Percentiles rank a stretch among this genome's conserved stretches.
phyloP scores from a whole-genome alignment of 225 moss, liverwort and hornwort genomes.

The Lunularia cruciata region DNA sequence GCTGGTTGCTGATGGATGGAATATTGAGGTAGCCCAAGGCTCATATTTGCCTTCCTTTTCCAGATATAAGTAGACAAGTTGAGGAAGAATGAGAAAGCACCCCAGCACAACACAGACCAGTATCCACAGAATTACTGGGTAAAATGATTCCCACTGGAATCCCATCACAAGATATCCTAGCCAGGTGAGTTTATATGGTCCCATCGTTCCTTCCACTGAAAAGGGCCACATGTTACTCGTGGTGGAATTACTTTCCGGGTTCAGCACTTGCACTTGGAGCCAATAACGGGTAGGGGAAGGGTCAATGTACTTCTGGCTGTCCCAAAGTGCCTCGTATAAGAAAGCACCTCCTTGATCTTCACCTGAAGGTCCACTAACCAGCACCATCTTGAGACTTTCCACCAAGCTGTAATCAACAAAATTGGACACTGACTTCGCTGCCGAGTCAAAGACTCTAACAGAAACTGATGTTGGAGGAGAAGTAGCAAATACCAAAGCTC shows the following conservation, averaged over 20 bases:
- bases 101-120: slow-evolving; percentile 46
- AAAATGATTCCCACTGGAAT: slow-evolving; percentile 61
- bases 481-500: slow-evolving; percentile 74
- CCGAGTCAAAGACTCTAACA: slow-evolving; percentile 62
- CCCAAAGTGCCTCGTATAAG: slow-evolving; percentile 61
- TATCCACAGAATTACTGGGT: slow-evolving; percentile 58
- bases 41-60: slow-evolving; percentile 57
- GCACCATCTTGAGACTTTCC: slow-evolving; percentile 44
- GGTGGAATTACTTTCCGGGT: slow-evolving; percentile 30
- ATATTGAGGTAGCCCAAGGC: slow-evolving; percentile 57
- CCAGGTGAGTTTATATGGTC: slow-evolving; percentile 54
- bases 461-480: slow-evolving; percentile 55
- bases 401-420: slow-evolving; percentile 49
- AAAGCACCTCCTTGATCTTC: slow-evolving; percentile 46
- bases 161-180: slow-evolving; percentile 63
- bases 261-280: slow-evolving; percentile 61
- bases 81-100: slow-evolving; percentile 62
- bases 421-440: slow-evolving; percentile 30
- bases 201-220: slow-evolving; percentile 59
- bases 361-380: slow-evolving; percentile 32
- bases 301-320: slow-evolving; percentile 48
- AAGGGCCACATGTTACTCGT: slow-evolving; percentile 66
- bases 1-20: slow-evolving; percentile 47
- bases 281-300: slow-evolving; percentile 59
- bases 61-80: slow-evolving; percentile 50